Percentiles rank a stretch among this genome's conserved stretches.
Conservation (phyloP, 139 green algal genomes). For the Monoraphidium neglectum region DNA sequence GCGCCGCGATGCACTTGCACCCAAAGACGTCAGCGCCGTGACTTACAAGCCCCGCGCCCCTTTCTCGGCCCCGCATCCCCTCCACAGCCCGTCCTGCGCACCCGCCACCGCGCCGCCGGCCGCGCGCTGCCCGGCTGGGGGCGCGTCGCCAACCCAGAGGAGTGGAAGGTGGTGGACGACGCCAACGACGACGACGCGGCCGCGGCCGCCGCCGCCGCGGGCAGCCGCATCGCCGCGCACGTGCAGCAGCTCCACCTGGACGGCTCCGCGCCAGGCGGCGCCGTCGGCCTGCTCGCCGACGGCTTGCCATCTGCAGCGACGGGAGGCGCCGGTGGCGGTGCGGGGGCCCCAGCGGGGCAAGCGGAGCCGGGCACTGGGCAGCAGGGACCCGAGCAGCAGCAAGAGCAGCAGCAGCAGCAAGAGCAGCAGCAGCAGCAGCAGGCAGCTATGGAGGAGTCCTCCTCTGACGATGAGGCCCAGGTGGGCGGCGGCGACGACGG, state of each 20-base stretch:
- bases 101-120: conserved; percentile 10
- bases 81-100: conserved; percentile 6
- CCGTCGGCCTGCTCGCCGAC: neutral
- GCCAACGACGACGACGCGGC: conserved; percentile 61
- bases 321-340: conserved; percentile 18
- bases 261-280: neutral
- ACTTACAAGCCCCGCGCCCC: no score
- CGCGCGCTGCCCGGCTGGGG: conserved; percentile 82
- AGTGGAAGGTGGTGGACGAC: conserved; percentile 81
- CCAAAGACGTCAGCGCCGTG: no score
- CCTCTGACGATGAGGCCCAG: conserved; percentile 14
- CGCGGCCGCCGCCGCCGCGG: conserved; percentile 33
- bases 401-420: conserved; percentile 8
- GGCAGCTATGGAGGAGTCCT: no score
- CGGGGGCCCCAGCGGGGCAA: neutral
- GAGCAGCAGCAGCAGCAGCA: neutral
- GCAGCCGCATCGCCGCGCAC: conserved; percentile 37
- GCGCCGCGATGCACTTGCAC: no score
- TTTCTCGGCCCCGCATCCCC: neutral
- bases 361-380: neutral
- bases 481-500: conserved; percentile 37
- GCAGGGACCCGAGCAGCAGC: neutral
- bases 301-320: neutral
- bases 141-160: conserved; percentile 56
- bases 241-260: conserved; percentile 49